phyloP scores from a whole-genome alignment of 495 filamentous ascomycete genomes.

The Hamigera avellanea region DNA sequence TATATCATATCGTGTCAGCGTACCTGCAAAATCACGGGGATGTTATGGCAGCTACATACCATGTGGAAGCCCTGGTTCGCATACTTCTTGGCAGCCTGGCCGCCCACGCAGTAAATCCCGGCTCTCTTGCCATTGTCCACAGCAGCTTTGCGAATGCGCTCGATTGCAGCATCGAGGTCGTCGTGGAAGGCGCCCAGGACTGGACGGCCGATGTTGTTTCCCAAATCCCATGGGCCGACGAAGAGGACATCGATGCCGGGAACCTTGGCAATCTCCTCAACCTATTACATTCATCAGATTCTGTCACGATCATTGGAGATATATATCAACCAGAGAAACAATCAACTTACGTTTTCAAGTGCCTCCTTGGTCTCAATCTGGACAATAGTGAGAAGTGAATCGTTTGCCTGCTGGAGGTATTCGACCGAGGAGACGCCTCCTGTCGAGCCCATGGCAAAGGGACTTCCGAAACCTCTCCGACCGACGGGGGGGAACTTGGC shows the following conservation, averaged over 20 bases:
- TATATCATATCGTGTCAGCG: background rate
- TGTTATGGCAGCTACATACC: conserved; percentile 31
- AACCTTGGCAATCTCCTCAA: conserved; percentile 61
- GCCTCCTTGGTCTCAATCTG: conserved; percentile 77
- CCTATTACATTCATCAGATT: conserved; percentile 62
- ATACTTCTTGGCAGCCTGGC: conserved; percentile 50
- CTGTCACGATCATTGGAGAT: no score
- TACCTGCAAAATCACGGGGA: background rate
- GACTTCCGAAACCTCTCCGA: conserved; percentile 13
- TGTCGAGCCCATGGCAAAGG: conserved; percentile 12
- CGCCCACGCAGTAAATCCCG: conserved; percentile 60
- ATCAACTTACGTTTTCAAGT: conserved; percentile 34
- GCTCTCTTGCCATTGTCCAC: conserved; percentile 51
- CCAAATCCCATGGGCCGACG: conserved; percentile 53
- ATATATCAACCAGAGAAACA: no score
- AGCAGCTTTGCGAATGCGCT: conserved; percentile 47
- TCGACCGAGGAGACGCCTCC: conserved; percentile 2
- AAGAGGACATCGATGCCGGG: conserved; percentile 64
- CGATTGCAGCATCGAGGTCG: conserved; percentile 55
- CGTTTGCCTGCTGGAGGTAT: conserved; percentile 68
- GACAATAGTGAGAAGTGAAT: conserved; percentile 57
- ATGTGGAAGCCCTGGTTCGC: conserved; percentile 63
- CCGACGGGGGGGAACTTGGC: conserved; percentile 28
- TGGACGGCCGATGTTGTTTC: conserved; percentile 62
- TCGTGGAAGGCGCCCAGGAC: conserved; percentile 50